Conservation (phyloP, 306 rosid genomes). For the Parietaria judaica region DNA sequence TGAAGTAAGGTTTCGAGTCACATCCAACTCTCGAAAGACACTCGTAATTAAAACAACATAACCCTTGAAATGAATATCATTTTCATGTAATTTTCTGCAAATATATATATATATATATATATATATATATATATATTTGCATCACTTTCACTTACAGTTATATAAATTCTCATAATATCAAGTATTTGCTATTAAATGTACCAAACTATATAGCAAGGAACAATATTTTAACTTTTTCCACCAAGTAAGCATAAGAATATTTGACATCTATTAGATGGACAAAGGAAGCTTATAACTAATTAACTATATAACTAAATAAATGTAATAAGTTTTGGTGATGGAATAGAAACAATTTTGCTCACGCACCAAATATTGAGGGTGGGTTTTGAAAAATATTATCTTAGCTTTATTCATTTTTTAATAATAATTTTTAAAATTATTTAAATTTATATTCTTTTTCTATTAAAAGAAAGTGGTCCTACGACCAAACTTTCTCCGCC, state of each 20-base stretch:
- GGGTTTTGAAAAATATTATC: constrained; percentile 1
- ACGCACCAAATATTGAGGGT: constrained; percentile 24
- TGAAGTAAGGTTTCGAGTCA: neutral
- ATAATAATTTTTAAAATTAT: neutral
- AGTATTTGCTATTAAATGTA: neutral
- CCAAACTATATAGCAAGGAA: neutral
- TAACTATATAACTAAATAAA: neutral
- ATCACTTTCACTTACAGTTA: neutral
- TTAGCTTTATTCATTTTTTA: neutral
- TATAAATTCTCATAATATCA: constrained; percentile 1
- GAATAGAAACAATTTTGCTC: neutral
- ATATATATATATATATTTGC: too few relatives aligned
- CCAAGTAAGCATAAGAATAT: too few relatives aligned
- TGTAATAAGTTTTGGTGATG: neutral
- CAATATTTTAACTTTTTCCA: neutral
- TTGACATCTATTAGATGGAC: too few relatives aligned
- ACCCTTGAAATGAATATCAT: neutral
- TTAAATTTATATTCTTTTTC: neutral
- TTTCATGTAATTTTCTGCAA: neutral
- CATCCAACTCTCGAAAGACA: neutral
- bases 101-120: too few relatives aligned
- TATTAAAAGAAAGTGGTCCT: constrained; percentile 57
- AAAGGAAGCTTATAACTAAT: neutral
- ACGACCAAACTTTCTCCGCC: constrained; percentile 46
- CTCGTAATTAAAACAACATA: neutral